Conservation (phyloP, 306 rosid genomes). For the Dryas drummondii region DNA sequence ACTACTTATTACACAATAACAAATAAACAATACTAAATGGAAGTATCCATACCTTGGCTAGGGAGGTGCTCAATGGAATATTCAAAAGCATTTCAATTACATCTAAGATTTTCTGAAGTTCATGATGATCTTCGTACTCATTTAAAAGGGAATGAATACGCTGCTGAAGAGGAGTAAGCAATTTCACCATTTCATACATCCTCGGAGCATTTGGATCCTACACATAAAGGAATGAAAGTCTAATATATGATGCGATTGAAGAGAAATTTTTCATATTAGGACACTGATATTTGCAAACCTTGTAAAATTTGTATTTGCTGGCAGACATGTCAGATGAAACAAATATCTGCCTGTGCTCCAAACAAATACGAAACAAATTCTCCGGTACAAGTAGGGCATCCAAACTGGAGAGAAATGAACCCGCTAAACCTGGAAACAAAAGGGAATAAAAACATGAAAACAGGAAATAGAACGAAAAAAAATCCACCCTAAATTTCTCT, state of each 20-base stretch:
- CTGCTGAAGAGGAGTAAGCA: constrained; percentile 59
- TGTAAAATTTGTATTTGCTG: constrained; percentile 66
- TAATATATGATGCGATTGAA: constrained; percentile 16
- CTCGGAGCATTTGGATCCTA: constrained; percentile 82
- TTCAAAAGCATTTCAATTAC: constrained; percentile 65
- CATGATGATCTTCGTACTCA: constrained; percentile 65
- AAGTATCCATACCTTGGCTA: constrained; percentile 66
- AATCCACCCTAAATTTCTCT: background rate
- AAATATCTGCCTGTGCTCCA: constrained; percentile 57
- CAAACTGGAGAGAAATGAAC: constrained; percentile 48
- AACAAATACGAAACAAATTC: constrained; percentile 66
- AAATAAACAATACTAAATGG: constrained; percentile 1
- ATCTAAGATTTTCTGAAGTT: constrained; percentile 55
- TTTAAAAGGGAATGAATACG: constrained; percentile 40
- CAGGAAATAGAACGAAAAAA: background rate
- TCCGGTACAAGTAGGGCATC: constrained; percentile 79
- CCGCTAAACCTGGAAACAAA: constrained; percentile 46
- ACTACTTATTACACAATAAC: background rate
- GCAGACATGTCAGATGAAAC: constrained; percentile 42
- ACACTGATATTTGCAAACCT: constrained; percentile 44
- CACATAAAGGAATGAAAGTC: constrained; percentile 11
- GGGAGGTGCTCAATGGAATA: constrained; percentile 56
- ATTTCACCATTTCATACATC: constrained; percentile 68
- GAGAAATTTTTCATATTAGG: constrained; percentile 12
- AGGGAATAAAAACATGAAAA: background rate